phyloP scores from a whole-genome alignment of 148 eudicot genomes.

The Rhododendron kiyosumense region DNA sequence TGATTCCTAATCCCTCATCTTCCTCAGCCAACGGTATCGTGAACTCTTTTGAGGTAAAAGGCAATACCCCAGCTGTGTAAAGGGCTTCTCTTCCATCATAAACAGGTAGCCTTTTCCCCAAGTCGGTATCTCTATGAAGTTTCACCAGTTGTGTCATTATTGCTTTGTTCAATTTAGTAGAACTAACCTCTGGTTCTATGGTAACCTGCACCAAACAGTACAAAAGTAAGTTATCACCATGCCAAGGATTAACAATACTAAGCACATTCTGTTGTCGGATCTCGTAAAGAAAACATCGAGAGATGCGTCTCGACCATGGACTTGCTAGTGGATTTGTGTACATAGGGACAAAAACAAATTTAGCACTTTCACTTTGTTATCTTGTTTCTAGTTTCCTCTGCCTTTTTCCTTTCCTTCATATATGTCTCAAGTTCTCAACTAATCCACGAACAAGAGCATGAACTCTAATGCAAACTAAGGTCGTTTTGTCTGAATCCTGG shows the following conservation, averaged over 20 bases:
- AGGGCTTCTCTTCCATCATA: constrained; percentile 59
- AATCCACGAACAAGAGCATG: background rate
- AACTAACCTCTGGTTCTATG: constrained; percentile 50
- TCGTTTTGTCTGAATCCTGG: background rate
- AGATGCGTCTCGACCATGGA: background rate
- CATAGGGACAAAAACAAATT: background rate
- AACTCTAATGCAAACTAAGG: background rate
- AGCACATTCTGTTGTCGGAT: background rate
- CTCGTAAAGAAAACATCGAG: background rate
- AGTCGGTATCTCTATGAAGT: constrained; percentile 47
- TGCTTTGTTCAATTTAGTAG: constrained; percentile 51
- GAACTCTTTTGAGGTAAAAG: constrained; percentile 53
- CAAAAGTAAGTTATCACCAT: background rate
- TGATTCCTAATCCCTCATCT: constrained; percentile 37
- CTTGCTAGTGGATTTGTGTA: background rate
- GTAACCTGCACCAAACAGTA: constrained; percentile 37
- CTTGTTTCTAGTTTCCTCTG: background rate
- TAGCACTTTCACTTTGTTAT: background rate
- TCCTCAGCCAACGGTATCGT: constrained; percentile 33
- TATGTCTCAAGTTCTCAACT: background rate
- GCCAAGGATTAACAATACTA: background rate
- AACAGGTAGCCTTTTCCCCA: constrained; percentile 57
- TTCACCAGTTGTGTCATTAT: constrained; percentile 53
- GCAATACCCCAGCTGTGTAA: constrained; percentile 58
- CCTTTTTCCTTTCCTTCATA: background rate